A percentile compares a stretch with the other conserved stretches of the same genome.
Evolutionary conservation across 768 basidiomycete genomes (phyloP).

Genomic region (Tricholoma hemisulphureum): DNA sequence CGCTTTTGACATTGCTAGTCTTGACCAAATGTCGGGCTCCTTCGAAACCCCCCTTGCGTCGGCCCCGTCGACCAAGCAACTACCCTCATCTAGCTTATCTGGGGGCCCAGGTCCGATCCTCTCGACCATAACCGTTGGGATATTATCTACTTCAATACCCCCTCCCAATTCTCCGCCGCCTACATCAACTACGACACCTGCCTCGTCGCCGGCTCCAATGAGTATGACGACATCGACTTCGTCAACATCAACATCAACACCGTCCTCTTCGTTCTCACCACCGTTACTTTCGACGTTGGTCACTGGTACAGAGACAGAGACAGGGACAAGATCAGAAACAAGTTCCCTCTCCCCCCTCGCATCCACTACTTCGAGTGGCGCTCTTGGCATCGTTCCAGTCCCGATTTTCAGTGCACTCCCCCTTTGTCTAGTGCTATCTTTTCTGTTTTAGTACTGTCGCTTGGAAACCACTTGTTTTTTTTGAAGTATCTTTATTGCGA

Average conservation of each 20-base stretch:
- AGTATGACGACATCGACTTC: conserved; percentile 15
- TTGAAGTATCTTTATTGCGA: conserved; percentile 29
- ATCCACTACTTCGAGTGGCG: conserved; percentile 9
- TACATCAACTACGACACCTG: conserved; percentile 12
- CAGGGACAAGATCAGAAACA: background rate
- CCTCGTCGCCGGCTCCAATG: conserved; percentile 10
- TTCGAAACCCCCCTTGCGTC: conserved; percentile 48
- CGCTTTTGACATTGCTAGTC: conserved; percentile 30
- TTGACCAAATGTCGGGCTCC: conserved; percentile 60
- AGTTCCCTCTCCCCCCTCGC: background rate
- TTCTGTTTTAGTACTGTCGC: conserved; percentile 1
- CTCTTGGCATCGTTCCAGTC: background rate
- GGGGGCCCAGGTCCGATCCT: conserved; percentile 32
- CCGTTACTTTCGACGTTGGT: conserved; percentile 10
- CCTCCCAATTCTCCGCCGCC: conserved; percentile 12
- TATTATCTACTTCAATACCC: conserved; percentile 23
- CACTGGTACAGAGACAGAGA: conserved; percentile 3
- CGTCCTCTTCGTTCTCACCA: conserved; percentile 8
- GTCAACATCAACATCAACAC: background rate
- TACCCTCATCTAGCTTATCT: conserved; percentile 37
- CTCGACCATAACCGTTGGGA: conserved; percentile 41
- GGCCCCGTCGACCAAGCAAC: conserved; percentile 44
- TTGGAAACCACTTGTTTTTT: conserved; percentile 1
- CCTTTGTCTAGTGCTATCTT: conserved; percentile 2
- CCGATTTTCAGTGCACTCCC: background rate